These are phyloP conservation scores for Anisodus tanguticus DNA, from an alignment of 257 asterid genomes.

Conservation along the genomic window DNA sequence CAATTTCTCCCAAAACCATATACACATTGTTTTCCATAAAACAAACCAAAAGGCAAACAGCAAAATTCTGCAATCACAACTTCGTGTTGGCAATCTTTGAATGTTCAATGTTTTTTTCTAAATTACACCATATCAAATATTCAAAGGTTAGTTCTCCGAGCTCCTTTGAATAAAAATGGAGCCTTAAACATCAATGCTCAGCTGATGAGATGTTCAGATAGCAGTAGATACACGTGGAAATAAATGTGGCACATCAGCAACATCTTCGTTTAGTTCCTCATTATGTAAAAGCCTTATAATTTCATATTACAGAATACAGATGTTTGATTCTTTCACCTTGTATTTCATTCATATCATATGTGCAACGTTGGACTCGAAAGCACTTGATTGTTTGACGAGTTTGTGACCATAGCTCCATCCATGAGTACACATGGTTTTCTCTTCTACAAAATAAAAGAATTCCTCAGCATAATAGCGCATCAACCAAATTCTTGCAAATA, in stretches of 20 bases:
- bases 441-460: slow-evolving; percentile 12
- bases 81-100: not conserved
- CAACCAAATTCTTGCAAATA: slow-evolving; percentile 7
- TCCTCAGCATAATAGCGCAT: not conserved
- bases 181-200: slow-evolving; percentile 13
- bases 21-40: slow-evolving; percentile 1
- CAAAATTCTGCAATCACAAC: not conserved
- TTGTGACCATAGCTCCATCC: slow-evolving; percentile 24
- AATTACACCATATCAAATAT: slow-evolving; percentile 24
- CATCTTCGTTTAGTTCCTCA: not conserved
- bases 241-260: slow-evolving; percentile 14
- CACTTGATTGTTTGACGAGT: not conserved
- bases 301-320: slow-evolving; percentile 12
- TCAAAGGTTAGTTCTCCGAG: not conserved
- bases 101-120: not conserved
- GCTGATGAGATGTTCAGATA: slow-evolving; percentile 25
- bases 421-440: not conserved
- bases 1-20: not conserved
- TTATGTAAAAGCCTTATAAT: not conserved
- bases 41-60: not conserved
- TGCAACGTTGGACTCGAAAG: slow-evolving; percentile 15
- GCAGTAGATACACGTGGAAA: slow-evolving; percentile 18
- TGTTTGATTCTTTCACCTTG: not conserved
- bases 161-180: slow-evolving; percentile 3
- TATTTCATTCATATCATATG: not conserved